Evolutionary conservation across 495 filamentous ascomycete species (phyloP), one percentile per base, ranked within the genome.

Genomic region (Podospora australis): DNA sequence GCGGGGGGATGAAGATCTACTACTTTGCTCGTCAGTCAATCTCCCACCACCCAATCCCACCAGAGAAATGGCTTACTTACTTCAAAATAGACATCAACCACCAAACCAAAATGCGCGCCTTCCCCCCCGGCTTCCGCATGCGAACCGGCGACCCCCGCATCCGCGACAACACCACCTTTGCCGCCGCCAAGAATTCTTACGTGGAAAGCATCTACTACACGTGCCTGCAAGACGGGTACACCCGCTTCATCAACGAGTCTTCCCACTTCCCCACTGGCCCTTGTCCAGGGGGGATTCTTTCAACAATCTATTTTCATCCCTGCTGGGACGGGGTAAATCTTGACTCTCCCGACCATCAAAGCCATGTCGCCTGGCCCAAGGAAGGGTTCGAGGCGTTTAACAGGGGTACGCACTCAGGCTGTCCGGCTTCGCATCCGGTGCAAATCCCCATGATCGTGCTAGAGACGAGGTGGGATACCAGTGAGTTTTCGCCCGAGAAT

Each of bases 91-190:
- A n/a, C n/a, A n/a, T n/a, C n/a, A n/a, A n/a, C n/a, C n/a, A n/a
- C n/a, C n/a, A n/a, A n/a, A n/a, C n/a, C n/a, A n/a, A n/a, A n/a
- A n/a, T n/a, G n/a, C n/a, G n/a, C n/a, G 32, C 32, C 13, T 36
- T 36, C 13, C n/a, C 32, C 13, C 32, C 32, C 13, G 69, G 70
- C 26, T 73, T 73, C 64, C 69, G 70, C 20, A 73, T 73, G 70
- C 70, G 69, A 1, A 68, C 71, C 44, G 69, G 70, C 46, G 62
- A 48, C 48, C 70, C 70, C n/a, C n/a, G n/a, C n/a, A n/a, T n/a
- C n/a, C n/a, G n/a, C 25, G 53, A 60, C 26, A 66, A 55, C 17
- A 56, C 39, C 26, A 54, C 46, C 19, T 43, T 63, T 10, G 52
- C 60, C 20, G 25, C 67, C 25, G 32, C 32, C 10, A 36, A n/a